Evolutionary conservation across 2,329 filamentous ascomycete species (phyloP).

Genomic region (Falciphora oryzae): DNA sequence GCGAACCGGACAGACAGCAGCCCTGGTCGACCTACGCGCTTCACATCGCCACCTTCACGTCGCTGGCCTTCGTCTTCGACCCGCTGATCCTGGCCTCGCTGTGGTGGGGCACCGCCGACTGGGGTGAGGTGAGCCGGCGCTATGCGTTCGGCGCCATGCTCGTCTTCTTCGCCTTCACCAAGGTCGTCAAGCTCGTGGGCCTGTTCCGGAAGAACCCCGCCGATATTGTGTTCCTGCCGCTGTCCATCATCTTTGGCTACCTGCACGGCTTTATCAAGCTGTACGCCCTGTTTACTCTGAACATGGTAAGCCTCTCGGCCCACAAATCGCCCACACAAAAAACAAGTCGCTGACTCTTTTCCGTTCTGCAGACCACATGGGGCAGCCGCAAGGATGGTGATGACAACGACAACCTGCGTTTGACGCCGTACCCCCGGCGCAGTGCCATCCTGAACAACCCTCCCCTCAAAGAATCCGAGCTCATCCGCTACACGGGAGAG

Average conservation of each 20-base stretch:
- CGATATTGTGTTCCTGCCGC: slow-evolving; percentile 72
- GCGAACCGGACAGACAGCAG: slow-evolving; percentile 59
- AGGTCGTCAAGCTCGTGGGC: slow-evolving; percentile 84
- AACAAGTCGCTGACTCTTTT: slow-evolving; percentile 1
- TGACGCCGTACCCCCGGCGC: slow-evolving; percentile 14
- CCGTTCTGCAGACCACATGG: slow-evolving; percentile 71
- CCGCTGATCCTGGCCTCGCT: slow-evolving; percentile 64
- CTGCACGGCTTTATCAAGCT: slow-evolving; percentile 91
- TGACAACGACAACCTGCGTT: slow-evolving; percentile 54
- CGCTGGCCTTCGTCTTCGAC: slow-evolving; percentile 76
- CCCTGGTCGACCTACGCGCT: slow-evolving; percentile 92
- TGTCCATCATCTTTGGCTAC: slow-evolving; percentile 89
- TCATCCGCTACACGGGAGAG: slow-evolving; percentile 40
- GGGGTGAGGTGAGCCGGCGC: slow-evolving; percentile 46
- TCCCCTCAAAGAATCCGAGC: slow-evolving; percentile 31
- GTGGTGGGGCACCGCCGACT: slow-evolving; percentile 61
- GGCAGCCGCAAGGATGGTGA: slow-evolving; percentile 90
- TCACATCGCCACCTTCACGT: slow-evolving; percentile 87
- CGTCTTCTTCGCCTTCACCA: slow-evolving; percentile 71
- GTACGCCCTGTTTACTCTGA: slow-evolving; percentile 75
- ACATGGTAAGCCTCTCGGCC: slow-evolving; percentile 59
- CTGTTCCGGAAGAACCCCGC: slow-evolving; percentile 79
- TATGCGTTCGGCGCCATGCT: slow-evolving; percentile 57
- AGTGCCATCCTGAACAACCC: slow-evolving; percentile 34
- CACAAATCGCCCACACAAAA: slow-evolving; percentile 9